Percentiles rank a stretch among this genome's conserved stretches.
Evolutionary conservation across 2,329 filamentous ascomycete species (phyloP).

Genomic region (Rhexocercosporidium sp.): DNA sequence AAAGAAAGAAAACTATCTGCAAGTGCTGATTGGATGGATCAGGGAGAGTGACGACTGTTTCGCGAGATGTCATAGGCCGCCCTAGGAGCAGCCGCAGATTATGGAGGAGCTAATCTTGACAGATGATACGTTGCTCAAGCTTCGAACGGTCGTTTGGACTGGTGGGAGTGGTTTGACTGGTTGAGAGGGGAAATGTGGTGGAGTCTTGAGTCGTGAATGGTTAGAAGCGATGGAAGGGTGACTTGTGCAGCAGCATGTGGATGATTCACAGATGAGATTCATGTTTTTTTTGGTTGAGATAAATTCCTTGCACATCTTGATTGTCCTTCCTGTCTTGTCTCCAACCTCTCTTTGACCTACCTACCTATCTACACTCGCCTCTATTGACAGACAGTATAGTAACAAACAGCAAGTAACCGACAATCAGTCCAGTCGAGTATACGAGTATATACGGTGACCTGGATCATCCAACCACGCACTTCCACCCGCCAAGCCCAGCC

Average conservation of each 20-base stretch:
- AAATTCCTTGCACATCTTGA: no score
- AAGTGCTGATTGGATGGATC: background rate
- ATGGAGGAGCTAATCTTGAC: background rate
- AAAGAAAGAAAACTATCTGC: background rate
- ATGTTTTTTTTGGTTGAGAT: no score
- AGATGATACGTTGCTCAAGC: constrained; percentile 5
- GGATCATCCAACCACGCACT: background rate
- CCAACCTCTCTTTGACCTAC: no score
- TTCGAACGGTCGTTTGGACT: background rate
- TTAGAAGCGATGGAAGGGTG: background rate
- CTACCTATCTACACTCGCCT: background rate
- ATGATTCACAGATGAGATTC: no score
- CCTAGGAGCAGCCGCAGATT: background rate
- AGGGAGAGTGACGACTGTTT: background rate
- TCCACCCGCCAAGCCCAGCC: background rate
- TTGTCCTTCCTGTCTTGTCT: no score
- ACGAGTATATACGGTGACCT: constrained; percentile 8
- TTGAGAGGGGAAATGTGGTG: background rate
- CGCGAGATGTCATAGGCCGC: background rate
- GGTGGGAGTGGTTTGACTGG: background rate
- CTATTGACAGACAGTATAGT: no score
- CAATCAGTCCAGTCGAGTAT: constrained; percentile 3
- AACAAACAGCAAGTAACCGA: no score
- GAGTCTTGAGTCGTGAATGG: background rate
- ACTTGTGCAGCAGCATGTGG: no score